Percentiles rank a stretch among this genome's conserved stretches.
phyloP scores from a whole-genome alignment of 2,329 filamentous ascomycete genomes.

The Scytalidium lignicola region DNA sequence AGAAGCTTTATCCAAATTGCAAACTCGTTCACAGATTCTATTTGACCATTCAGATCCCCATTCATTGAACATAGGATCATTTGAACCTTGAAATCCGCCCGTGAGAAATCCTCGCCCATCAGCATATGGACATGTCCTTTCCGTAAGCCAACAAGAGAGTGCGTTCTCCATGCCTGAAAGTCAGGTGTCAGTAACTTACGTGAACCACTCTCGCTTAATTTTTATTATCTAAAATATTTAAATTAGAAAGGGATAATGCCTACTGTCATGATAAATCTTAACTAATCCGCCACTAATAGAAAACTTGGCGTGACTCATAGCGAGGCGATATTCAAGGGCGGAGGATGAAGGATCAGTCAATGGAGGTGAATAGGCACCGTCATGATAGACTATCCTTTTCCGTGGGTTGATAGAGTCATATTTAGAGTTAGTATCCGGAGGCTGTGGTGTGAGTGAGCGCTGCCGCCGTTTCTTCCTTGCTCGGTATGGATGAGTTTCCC shows the following conservation, averaged over 20 bases:
- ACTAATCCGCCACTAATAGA: neutral
- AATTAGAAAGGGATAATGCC: neutral
- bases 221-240: neutral
- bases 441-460: neutral
- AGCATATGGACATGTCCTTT: conserved; percentile 47
- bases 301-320: neutral
- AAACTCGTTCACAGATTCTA: conserved; percentile 44
- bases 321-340: neutral
- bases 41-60: conserved; percentile 40
- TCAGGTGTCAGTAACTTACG: too few relatives aligned
- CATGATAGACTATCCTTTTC: neutral
- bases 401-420: neutral
- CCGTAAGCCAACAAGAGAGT: conserved; percentile 48
- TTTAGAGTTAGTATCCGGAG: neutral
- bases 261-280: neutral
- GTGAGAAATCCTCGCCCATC: conserved; percentile 12
- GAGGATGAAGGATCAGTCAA: neutral
- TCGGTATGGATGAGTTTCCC: neutral
- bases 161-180: conserved; percentile 43
- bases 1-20: conserved; percentile 41
- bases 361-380: neutral
- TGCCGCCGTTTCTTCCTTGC: neutral
- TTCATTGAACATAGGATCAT: conserved; percentile 20
- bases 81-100: neutral
- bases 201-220: too few relatives aligned